These are phyloP conservation scores for Eurotiales sp. DNA, from an alignment of 2,329 filamentous ascomycete genomes.

Conservation along the genomic window DNA sequence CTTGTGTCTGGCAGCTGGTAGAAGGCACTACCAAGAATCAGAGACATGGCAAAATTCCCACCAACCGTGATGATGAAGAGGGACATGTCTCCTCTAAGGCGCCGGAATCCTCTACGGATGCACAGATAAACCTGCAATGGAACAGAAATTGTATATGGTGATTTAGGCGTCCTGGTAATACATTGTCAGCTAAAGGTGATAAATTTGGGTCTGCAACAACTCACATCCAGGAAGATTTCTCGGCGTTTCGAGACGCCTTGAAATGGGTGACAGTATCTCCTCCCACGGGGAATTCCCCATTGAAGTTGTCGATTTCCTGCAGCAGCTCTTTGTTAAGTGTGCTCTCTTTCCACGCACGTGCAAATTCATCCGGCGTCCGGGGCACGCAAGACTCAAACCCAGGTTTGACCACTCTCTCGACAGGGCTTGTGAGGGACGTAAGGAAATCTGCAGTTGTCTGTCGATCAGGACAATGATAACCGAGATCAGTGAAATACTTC, in stretches of 20 bases:
- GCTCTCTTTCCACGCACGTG: slow-evolving; percentile 52
- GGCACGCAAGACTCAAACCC: slow-evolving; percentile 64
- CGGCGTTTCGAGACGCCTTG: slow-evolving; percentile 37
- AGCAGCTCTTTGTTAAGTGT: slow-evolving; percentile 42
- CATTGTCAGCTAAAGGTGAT: not conserved
- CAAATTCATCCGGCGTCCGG: slow-evolving; percentile 67
- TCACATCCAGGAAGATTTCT: slow-evolving; percentile 48
- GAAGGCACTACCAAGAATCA: slow-evolving; percentile 78
- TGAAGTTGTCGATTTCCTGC: slow-evolving; percentile 42
- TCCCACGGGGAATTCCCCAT: slow-evolving; percentile 39
- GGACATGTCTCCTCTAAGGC: slow-evolving; percentile 71
- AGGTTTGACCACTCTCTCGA: slow-evolving; percentile 53
- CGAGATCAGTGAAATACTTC: slow-evolving; percentile 64
- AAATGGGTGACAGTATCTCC: slow-evolving; percentile 38
- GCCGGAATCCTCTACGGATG: slow-evolving; percentile 72
- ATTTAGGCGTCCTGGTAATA: slow-evolving; percentile 45
- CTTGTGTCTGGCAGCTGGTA: slow-evolving; percentile 66
- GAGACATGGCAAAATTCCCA: slow-evolving; percentile 69
- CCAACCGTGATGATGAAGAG: slow-evolving; percentile 63
- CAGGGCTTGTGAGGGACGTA: slow-evolving; percentile 64
- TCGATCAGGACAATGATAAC: slow-evolving; percentile 64
- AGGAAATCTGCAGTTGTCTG: slow-evolving; percentile 70
- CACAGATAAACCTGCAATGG: slow-evolving; percentile 72
- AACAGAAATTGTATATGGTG: slow-evolving; percentile 79
- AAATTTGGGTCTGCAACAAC: slow-evolving; percentile 7